Evolutionary conservation across 2,329 filamentous ascomycete species (phyloP).

Genomic region (Pseudofabraea citricarpa): DNA sequence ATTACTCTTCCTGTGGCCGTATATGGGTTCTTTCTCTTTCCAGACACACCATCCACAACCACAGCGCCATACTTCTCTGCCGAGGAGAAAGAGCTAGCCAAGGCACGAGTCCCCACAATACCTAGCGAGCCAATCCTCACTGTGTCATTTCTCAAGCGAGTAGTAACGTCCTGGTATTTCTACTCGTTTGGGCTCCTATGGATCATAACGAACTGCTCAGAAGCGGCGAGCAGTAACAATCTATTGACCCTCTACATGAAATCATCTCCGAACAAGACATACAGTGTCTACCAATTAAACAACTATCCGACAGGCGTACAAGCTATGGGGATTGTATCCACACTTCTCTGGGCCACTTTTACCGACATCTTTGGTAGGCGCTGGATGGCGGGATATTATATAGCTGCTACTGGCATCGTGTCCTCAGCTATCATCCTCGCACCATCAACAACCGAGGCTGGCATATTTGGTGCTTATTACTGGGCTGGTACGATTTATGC

Average conservation of each 20-base stretch:
- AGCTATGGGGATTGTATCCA: constrained; percentile 45
- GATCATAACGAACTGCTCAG: constrained; percentile 67
- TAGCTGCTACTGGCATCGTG: constrained; percentile 56
- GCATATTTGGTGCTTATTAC: constrained; percentile 65
- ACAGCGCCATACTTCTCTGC: constrained; percentile 35
- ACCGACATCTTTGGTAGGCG: constrained; percentile 62
- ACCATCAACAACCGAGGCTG: constrained; percentile 32
- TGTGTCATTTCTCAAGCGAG: constrained; percentile 45
- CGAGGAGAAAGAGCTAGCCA: constrained; percentile 36
- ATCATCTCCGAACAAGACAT: constrained; percentile 32
- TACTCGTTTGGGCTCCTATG: constrained; percentile 63
- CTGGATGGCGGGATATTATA: constrained; percentile 63
- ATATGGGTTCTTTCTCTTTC: constrained; percentile 45
- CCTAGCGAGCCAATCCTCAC: constrained; percentile 35
- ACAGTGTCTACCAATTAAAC: constrained; percentile 44
- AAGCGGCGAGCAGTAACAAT: constrained; percentile 64
- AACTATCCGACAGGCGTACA: constrained; percentile 49
- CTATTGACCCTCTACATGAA: constrained; percentile 48
- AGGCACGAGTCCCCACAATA: constrained; percentile 37
- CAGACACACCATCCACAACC: constrained; percentile 37
- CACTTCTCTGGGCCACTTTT: constrained; percentile 63
- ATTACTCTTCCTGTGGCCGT: constrained; percentile 52
- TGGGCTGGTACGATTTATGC: constrained; percentile 67
- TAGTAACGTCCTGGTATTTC: constrained; percentile 58
- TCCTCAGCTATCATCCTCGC: constrained; percentile 57